phyloP scores from a whole-genome alignment of 2,329 filamentous ascomycete species.

The Madurella mycetomatis region DNA sequence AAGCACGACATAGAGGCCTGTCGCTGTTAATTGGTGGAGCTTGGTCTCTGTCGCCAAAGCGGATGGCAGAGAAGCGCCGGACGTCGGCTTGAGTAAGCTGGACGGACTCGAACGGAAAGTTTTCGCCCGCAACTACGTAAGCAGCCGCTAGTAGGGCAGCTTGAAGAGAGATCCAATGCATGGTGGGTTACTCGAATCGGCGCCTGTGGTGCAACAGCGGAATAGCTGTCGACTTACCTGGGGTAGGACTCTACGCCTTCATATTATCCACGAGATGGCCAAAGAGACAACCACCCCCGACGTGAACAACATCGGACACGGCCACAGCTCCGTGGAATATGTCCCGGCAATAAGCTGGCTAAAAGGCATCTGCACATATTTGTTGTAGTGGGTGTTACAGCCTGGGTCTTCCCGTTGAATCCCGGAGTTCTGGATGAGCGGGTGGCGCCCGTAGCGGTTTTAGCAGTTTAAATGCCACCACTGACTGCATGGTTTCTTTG shows the following conservation, averaged over 20 bases:
- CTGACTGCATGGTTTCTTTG: neutral
- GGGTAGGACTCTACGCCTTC: neutral
- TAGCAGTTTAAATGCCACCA: neutral
- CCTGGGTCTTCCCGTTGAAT: no score
- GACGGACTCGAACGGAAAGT: constrained; percentile 5
- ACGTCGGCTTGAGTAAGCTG: neutral
- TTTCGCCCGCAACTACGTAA: neutral
- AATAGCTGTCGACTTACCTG: neutral
- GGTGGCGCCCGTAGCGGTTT: no score
- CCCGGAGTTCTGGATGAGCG: no score
- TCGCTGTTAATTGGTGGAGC: neutral
- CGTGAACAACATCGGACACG: no score
- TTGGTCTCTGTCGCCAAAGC: neutral
- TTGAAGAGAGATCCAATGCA: neutral
- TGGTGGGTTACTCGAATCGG: neutral
- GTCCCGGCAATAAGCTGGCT: no score
- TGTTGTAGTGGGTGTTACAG: no score
- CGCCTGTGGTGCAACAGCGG: neutral
- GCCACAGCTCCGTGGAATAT: no score
- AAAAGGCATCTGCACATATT: no score
- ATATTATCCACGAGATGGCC: neutral
- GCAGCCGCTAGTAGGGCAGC: neutral
- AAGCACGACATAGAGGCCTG: constrained; percentile 8
- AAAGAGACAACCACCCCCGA: no score
- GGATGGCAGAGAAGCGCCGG: neutral